Base-by-base conservation (phyloP, 305 asterid species). In the Salvia sclarea region DNA sequence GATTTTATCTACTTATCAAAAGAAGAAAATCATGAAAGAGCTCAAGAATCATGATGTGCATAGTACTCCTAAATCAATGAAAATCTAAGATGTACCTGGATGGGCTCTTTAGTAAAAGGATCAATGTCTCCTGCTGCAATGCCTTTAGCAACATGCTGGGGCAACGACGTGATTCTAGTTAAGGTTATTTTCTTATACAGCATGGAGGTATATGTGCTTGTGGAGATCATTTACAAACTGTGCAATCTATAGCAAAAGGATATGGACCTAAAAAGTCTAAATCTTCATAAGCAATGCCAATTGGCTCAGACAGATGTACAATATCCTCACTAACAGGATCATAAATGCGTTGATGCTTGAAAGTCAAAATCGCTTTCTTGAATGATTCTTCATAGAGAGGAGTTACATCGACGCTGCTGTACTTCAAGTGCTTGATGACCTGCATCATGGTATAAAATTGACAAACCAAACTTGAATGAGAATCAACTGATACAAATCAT, bases 191-290 rank as follows among this genome's bases (percentile, higher is more conserved):
- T 78, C 41, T 33, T 70, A 58, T 13, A 67, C 43, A 69, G 70
- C 56, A 48, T 17, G 62, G 61, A 48, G 25, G 21, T 11, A 55
- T 7, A 73, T 20, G 33, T 66, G 54, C 37, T 75, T 73, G 52
- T 61, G 17, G 33, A 28, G 67, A 63, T 47, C 11, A 72, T 48
- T 37, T n/a, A 55, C 7, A 4, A 59, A 71, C 40, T 54, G 45
- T 25, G 31, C 24, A 41, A 58, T 63, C 14, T 35, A 64, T 35
- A 45, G 69, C 67, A 78, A 71, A 86, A 88, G 97, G 98, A 93
- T 93, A 93, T 90, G 97, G 96, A 33, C 98, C 98, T 79, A 90
- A 75, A 82, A 93, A 93, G 64, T 87, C 92, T 31, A 81, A 75
- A 78, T 81, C 84, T 62, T 83, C 88, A 74, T 76, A 78, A 8